A percentile compares a stretch with the other conserved stretches of the same genome.
These are phyloP conservation scores for Xerocomus spinulosus DNA, from an alignment of 768 basidiomycete genomes.

Conservation along the genomic window DNA sequence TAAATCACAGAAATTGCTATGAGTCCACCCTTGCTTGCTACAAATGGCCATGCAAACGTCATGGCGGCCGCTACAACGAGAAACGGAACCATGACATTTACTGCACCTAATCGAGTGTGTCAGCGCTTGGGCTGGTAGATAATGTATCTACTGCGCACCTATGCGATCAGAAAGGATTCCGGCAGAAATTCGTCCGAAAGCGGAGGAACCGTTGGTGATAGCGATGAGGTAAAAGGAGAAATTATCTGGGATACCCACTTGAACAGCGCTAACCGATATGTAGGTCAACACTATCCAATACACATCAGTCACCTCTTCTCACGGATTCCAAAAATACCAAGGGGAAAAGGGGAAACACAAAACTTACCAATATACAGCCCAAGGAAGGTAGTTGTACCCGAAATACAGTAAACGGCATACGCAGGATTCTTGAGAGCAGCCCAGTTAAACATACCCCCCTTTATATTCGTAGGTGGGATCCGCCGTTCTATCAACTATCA, in stretches of 20 bases:
- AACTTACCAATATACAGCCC: constrained; percentile 62
- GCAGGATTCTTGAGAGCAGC: constrained; percentile 41
- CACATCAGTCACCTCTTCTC: background rate
- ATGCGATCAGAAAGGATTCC: constrained; percentile 53
- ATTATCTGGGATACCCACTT: constrained; percentile 42
- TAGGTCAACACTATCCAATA: constrained; percentile 55
- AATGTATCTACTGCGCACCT: constrained; percentile 33
- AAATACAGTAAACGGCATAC: constrained; percentile 55
- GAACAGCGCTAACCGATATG: constrained; percentile 53
- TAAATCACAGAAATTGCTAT: constrained; percentile 58
- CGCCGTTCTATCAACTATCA: constrained; percentile 38
- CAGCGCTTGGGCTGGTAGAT: background rate
- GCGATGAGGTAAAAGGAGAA: constrained; percentile 64
- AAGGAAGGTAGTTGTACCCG: constrained; percentile 55
- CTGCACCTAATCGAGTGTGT: constrained; percentile 40
- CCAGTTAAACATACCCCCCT: constrained; percentile 57
- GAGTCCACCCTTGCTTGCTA: constrained; percentile 38
- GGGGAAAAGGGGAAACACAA: background rate
- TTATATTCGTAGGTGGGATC: constrained; percentile 48
- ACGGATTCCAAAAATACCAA: background rate
- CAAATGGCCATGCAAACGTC: constrained; percentile 72
- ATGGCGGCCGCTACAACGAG: constrained; percentile 50
- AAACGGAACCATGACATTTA: constrained; percentile 68
- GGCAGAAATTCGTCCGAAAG: constrained; percentile 53
- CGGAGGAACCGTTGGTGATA: constrained; percentile 63